Percentiles rank a stretch among this genome's conserved stretches.
These are phyloP conservation scores for Taphrina populina DNA, from an alignment of 1,139 yeast genomes.

Conservation along the genomic window DNA sequence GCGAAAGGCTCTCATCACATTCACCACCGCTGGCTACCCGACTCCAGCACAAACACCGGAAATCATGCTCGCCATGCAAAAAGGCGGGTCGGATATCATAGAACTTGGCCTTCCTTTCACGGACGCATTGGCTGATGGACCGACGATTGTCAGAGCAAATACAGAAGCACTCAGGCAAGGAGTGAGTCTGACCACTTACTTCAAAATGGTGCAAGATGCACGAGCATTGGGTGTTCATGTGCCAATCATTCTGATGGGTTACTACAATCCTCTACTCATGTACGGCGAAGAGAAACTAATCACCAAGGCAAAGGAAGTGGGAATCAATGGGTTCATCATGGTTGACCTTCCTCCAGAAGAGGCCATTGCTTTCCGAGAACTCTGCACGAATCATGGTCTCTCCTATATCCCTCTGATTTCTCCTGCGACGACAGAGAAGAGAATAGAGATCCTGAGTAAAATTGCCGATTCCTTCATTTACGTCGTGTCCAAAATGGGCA, in stretches of 20 bases:
- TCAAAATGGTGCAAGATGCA: slow-evolving; percentile 72
- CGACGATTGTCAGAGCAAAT: slow-evolving; percentile 88
- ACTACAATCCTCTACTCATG: slow-evolving; percentile 87
- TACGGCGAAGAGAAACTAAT: slow-evolving; percentile 86
- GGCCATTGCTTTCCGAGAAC: slow-evolving; percentile 78
- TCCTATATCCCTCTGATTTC: slow-evolving; percentile 92
- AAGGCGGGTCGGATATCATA: slow-evolving; percentile 91
- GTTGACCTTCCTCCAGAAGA: slow-evolving; percentile 99
- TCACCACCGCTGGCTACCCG: slow-evolving; percentile 94
- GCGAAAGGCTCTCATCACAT: slow-evolving; percentile 86
- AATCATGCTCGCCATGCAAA: slow-evolving; percentile 80
- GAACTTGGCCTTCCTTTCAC: slow-evolving; percentile 96
- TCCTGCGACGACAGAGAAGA: slow-evolving; percentile 89
- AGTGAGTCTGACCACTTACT: slow-evolving; percentile 63
- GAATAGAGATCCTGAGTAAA: slow-evolving; percentile 70
- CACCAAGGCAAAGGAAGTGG: slow-evolving; percentile 73
- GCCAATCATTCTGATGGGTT: slow-evolving; percentile 93
- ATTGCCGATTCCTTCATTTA: slow-evolving; percentile 94
- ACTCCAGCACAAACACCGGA: slow-evolving; percentile 83
- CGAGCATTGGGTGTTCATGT: slow-evolving; percentile 79
- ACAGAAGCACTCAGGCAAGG: slow-evolving; percentile 76
- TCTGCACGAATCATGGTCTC: slow-evolving; percentile 58
- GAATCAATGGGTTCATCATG: slow-evolving; percentile 91
- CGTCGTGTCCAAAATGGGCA: slow-evolving; percentile 96
- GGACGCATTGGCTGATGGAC: slow-evolving; percentile 99